Evolutionary conservation across 192 early-diverging fungal genomes (phyloP), one percentile per base, ranked within the genome.

Genomic region (Entophlyctis helioformis): DNA sequence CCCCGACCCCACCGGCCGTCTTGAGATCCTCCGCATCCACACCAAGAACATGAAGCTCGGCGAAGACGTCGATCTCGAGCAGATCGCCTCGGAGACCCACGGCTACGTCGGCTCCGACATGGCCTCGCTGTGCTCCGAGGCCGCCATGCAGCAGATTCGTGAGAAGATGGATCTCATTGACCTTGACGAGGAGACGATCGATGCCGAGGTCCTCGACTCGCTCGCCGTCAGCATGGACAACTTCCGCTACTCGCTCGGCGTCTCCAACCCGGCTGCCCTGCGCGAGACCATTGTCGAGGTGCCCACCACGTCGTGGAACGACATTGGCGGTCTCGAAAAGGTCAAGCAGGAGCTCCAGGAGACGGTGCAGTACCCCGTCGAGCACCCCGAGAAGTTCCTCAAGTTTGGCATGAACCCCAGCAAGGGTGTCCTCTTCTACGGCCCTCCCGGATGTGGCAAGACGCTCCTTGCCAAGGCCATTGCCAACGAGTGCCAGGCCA

Each of bases 131-230:
- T 97, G 93, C 64, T 97, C 95, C 11, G 95, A 97, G 69, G 95
- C 93, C 13, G 95, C 95, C 26, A 96, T 97, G 90, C 93, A 97
- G 67, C 93, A 97, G 67, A 98, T 97, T 52, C 89, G 93, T 54
- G 95, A 92, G 59, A 98, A 97, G 80, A 96, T 97, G 93, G 93
- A 98, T 46, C 66, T 78, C 31, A 96, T 98, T 64, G 95, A 97
- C 56, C 66, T 97, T 3, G 95, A 98, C 44, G 93, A 98, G 51
- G 95, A 97, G 22, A 91, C 89, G 35, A 96, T 98, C 50, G 95
- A 96, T 54, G 92, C 93, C 27, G 89, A 93, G 54, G 87, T 97
- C 29, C 71, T 98, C 27, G 90, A 96, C 62, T 83, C 80, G 15
- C 67, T 98, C 44, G 91, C 95, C 11, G 90, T 98, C 18, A 86